Evolutionary conservation across 1,139 yeast genomes (phyloP), one percentile per base, ranked within the genome.

Genomic region (Candida frijolesensis): DNA sequence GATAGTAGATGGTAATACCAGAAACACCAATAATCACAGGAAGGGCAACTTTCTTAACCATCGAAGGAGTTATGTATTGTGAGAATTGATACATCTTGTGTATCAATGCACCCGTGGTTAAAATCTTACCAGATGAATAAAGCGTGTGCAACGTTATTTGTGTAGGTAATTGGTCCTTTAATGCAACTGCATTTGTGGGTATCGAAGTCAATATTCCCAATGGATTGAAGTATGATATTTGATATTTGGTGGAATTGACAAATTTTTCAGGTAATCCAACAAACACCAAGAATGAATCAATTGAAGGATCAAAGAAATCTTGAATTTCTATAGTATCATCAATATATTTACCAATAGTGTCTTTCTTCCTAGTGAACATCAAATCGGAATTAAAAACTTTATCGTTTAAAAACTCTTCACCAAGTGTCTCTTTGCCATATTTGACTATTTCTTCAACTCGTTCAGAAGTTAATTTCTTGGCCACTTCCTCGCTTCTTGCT

Each of bases 341-440:
- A 44, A 92, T 71, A 46, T 80, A 76, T 57, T 86, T 83, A 38
- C 83, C 79, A 40, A 85, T 70, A 5, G 79, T 67, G 60, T 94
- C 97, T 44, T 79, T 80, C 51, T 79, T 78, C 58, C 92, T 83
- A 2, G 90, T 81, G 60, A 91, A 94, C 99, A 94, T 94, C 46
- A 87, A 78, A 25, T 84, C 87, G 14, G 89, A 81, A 51, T 88
- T 83, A 70, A 94, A 92, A 10, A 79, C 80, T 55, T 87, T 86
- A 54, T 84, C 85, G 45, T 71, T 78, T 70, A 84, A 72, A 53
- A 79, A 81, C 37, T 84, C 87, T 35, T 82, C 83, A 4, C 85
- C 84, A 55, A 86, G 65, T 6, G 76, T 71, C 2, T 66, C 73
- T 52, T 80, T 79, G 1, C 96, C 98, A 35, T 85, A 60, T n/a